Conservation (phyloP, 257 asterid species). For the Paulownia fortunei region DNA sequence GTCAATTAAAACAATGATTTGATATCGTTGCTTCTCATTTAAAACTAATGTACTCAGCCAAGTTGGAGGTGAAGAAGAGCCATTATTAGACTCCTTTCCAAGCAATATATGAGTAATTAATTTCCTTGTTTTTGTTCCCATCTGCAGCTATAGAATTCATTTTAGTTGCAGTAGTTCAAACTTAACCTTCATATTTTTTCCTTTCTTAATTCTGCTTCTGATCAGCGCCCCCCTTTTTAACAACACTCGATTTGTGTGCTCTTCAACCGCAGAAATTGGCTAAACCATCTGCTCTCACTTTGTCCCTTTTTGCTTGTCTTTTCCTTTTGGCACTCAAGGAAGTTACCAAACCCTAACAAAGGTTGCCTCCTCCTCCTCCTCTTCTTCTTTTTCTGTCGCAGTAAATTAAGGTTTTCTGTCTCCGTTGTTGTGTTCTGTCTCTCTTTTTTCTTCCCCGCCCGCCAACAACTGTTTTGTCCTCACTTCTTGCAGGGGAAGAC, state of each 20-base stretch:
- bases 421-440: neutral
- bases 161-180: neutral
- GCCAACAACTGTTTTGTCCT: neutral
- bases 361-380: neutral
- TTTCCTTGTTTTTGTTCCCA: constrained; percentile 2
- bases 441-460: neutral
- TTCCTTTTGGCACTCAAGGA: constrained; percentile 33
- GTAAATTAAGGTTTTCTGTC: neutral
- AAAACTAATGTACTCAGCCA: neutral
- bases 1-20: too few species aligned
- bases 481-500: neutral
- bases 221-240: constrained; percentile 24
- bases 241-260: constrained; percentile 46
- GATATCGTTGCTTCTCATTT: too few species aligned
- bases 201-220: neutral
- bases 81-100: neutral
- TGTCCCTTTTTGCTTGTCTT: constrained; percentile 22
- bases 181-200: constrained; percentile 12
- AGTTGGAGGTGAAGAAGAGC: neutral
- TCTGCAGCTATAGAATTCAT: neutral
- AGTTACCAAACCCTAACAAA: constrained; percentile 28
- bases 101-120: neutral
- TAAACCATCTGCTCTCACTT: constrained; percentile 19
- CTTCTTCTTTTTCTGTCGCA: neutral
- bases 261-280: constrained; percentile 29